Evolutionary conservation across 164 flowering plant genomes (phyloP).

Genomic region (Sedum album): DNA sequence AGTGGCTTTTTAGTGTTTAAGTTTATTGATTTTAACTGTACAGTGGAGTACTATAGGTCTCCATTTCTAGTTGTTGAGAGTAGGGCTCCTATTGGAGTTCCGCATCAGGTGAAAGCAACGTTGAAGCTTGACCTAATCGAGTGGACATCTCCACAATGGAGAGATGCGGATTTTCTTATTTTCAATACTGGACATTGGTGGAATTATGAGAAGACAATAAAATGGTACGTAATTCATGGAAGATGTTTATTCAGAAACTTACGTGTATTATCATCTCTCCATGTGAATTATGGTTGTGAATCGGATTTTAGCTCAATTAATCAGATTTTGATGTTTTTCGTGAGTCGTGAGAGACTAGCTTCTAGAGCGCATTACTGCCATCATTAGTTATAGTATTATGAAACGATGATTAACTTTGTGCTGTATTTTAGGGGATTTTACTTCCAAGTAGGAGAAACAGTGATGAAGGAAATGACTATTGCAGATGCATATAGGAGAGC

Average conservation of each 20-base stretch:
- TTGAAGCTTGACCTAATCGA: conserved; percentile 84
- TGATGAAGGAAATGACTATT: conserved; percentile 29
- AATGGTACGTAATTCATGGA: conserved; percentile 51
- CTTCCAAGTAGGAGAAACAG: conserved; percentile 63
- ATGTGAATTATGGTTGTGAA: not conserved
- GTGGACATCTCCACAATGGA: conserved; percentile 75
- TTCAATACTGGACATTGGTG: conserved; percentile 70
- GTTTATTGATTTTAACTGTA: conserved; percentile 77
- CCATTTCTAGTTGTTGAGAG: conserved; percentile 88
- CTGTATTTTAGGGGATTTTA: conserved; percentile 66
- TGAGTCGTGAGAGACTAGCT: not conserved
- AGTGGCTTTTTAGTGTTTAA: conserved; percentile 78
- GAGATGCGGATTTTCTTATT: conserved; percentile 73
- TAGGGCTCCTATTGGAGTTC: conserved; percentile 54
- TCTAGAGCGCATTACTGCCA: not conserved
- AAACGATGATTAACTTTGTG: conserved; percentile 5
- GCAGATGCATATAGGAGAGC: conserved; percentile 7
- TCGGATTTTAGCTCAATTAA: not conserved
- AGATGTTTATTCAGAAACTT: too few species aligned
- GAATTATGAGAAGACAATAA: conserved; percentile 87
- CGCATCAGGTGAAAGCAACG: conserved; percentile 37
- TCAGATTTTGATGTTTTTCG: not conserved
- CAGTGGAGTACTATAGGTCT: conserved; percentile 86
- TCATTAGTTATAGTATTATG: not conserved
- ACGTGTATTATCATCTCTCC: too few species aligned